Percentiles rank a stretch among this genome's conserved stretches.
Evolutionary conservation across 1,284 basidiomycete genomes (phyloP).

Genomic region (Singerocomus inundabilis): DNA sequence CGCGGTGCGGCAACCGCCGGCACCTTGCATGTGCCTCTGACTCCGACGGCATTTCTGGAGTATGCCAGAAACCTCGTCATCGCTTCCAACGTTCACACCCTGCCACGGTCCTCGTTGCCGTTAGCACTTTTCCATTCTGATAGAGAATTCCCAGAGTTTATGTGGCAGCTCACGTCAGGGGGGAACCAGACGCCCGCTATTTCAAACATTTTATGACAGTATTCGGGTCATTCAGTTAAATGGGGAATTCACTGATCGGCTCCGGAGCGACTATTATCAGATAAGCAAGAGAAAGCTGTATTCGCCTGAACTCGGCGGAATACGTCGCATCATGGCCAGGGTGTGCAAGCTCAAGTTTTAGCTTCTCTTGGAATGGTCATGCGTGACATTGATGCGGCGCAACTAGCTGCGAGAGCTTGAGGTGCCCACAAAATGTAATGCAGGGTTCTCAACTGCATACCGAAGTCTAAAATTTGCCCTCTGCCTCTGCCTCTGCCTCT

Average conservation of each 20-base stretch:
- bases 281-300: conserved; percentile 8
- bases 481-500: too few relatives aligned
- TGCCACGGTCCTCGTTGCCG: conserved; percentile 13
- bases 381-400: conserved; percentile 10
- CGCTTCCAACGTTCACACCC: conserved; percentile 11
- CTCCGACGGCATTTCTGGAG: neutral
- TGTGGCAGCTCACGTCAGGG: conserved; percentile 34
- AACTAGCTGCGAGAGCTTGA: conserved; percentile 15
- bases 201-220: conserved; percentile 44
- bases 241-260: conserved; percentile 56
- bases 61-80: neutral
- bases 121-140: conserved; percentile 4
- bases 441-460: conserved; percentile 7
- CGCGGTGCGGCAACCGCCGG: conserved; percentile 4
- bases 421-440: conserved; percentile 10
- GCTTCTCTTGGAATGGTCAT: conserved; percentile 1
- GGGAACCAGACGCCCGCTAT: conserved; percentile 42
- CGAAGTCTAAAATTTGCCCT: conserved; percentile 2
- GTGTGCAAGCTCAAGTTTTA: conserved; percentile 3
- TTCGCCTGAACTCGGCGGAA: conserved; percentile 8
- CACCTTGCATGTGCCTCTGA: conserved; percentile 8
- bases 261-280: conserved; percentile 41
- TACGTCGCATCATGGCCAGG: neutral
- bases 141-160: conserved; percentile 4
- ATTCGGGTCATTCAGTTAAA: conserved; percentile 47